These are phyloP conservation scores for Combretum micranthum DNA, from an alignment of 345 rosid species.

Conservation along the genomic window DNA sequence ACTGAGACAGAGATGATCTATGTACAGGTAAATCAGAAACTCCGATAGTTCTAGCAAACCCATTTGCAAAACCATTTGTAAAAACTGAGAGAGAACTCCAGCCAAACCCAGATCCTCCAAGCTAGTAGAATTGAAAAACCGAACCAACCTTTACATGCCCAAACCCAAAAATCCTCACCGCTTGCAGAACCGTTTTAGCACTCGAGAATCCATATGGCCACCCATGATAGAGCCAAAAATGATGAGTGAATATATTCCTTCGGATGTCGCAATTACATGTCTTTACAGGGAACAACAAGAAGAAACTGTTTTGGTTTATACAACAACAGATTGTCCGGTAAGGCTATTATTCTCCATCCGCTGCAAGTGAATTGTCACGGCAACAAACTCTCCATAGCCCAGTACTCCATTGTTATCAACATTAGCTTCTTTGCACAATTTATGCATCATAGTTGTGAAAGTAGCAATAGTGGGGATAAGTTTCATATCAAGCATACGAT, in stretches of 20 bases:
- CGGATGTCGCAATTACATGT: too few relatives aligned
- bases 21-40: too few relatives aligned
- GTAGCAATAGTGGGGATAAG: constrained; percentile 69
- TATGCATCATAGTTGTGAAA: constrained; percentile 71
- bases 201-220: too few relatives aligned
- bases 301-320: constrained; percentile 23
- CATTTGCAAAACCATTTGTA: too few relatives aligned
- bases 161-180: constrained; percentile 2
- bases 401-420: constrained; percentile 66
- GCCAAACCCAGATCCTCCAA: constrained; percentile 1
- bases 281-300: constrained; percentile 12
- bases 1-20: too few relatives aligned
- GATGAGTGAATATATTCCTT: too few relatives aligned
- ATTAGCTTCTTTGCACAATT: constrained; percentile 42
- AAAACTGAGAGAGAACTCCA: too few relatives aligned
- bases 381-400: constrained; percentile 93
- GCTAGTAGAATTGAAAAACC: neutral
- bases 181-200: too few relatives aligned
- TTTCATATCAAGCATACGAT: constrained; percentile 43
- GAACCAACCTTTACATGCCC: neutral
- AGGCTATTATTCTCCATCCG: constrained; percentile 90
- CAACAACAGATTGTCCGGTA: constrained; percentile 69
- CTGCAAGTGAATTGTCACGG: constrained; percentile 93
- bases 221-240: too few relatives aligned
- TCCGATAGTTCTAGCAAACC: too few relatives aligned